A percentile compares a stretch with the other conserved stretches of the same genome.
These are phyloP conservation scores for Apodospora peruviana DNA, from an alignment of 495 filamentous ascomycete species.

Conservation along the genomic window DNA sequence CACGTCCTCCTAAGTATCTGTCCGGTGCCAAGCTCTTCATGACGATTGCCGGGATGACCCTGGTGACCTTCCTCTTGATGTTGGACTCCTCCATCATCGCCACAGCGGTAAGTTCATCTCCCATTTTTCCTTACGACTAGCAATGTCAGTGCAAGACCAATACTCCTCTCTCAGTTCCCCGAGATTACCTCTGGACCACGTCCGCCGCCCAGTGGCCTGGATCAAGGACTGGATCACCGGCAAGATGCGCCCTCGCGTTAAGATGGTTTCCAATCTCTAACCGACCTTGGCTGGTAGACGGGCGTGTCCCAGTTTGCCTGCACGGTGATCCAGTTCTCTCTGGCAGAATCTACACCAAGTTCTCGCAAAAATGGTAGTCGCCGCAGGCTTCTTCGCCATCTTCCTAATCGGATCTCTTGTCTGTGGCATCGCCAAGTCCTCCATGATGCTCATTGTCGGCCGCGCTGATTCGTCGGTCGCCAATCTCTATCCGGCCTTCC, in stretches of 20 bases:
- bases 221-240: too few species aligned
- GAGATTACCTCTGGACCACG: conserved; percentile 42
- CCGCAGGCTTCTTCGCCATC: conserved; percentile 28
- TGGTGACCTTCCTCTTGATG: conserved; percentile 43
- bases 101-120: conserved; percentile 31
- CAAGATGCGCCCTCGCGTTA: too few species aligned
- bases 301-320: conserved; percentile 47
- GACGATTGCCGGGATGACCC: conserved; percentile 16
- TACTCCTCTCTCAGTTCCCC: conserved; percentile 25
- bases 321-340: conserved; percentile 44
- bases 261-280: conserved; percentile 40
- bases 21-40: conserved; percentile 8
- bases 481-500: too few species aligned
- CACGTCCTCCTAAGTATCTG: background rate
- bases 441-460: conserved; percentile 46
- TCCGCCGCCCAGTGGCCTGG: too few species aligned
- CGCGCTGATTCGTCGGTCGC: too few species aligned
- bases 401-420: conserved; percentile 46
- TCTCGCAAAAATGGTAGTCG: conserved; percentile 39
- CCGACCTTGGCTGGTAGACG: conserved; percentile 49
- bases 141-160: background rate
- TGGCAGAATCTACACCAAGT: conserved; percentile 47
- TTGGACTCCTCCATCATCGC: conserved; percentile 47
- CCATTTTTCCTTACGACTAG: background rate
- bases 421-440: conserved; percentile 44